These are phyloP conservation scores for Neltuma alba DNA, from an alignment of 306 rosid species.

Conservation along the genomic window DNA sequence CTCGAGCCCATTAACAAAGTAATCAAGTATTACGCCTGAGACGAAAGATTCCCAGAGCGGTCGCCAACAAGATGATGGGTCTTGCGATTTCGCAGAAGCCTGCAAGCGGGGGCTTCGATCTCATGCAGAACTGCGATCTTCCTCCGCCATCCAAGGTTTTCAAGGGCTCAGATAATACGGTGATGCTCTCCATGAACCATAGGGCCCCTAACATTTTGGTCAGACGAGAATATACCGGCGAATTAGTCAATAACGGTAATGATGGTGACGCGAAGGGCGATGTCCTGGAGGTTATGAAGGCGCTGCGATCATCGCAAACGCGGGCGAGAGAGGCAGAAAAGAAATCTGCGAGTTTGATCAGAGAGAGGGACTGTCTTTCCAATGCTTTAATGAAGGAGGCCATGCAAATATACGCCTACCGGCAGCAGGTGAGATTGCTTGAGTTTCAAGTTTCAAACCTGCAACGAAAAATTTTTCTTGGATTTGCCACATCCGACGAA, in stretches of 20 bases:
- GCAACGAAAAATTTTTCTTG: neutral
- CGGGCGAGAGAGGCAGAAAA: constrained; percentile 82
- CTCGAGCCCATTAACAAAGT: neutral
- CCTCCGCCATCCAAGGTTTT: constrained; percentile 88
- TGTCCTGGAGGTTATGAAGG: constrained; percentile 71
- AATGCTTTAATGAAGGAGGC: constrained; percentile 65
- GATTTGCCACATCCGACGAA: constrained; percentile 5
- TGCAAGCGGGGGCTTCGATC: constrained; percentile 48
- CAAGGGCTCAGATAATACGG: constrained; percentile 47
- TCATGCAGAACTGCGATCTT: constrained; percentile 89
- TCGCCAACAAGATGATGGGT: constrained; percentile 43
- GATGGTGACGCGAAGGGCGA: constrained; percentile 33
- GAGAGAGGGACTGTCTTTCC: constrained; percentile 60
- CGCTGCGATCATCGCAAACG: constrained; percentile 76
- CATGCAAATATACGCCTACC: constrained; percentile 54
- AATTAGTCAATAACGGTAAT: neutral
- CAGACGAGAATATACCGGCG: constrained; percentile 29
- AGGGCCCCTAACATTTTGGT: constrained; percentile 30
- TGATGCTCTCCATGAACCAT: constrained; percentile 53
- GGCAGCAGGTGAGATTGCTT: constrained; percentile 74
- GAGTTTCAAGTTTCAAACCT: constrained; percentile 64
- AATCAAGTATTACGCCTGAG: neutral
- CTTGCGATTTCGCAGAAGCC: constrained; percentile 47
- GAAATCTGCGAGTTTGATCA: constrained; percentile 51
- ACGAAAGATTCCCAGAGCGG: constrained; percentile 26